These are phyloP conservation scores for Epithele typhae DNA, from an alignment of 768 basidiomycete genomes.

Conservation along the genomic window DNA sequence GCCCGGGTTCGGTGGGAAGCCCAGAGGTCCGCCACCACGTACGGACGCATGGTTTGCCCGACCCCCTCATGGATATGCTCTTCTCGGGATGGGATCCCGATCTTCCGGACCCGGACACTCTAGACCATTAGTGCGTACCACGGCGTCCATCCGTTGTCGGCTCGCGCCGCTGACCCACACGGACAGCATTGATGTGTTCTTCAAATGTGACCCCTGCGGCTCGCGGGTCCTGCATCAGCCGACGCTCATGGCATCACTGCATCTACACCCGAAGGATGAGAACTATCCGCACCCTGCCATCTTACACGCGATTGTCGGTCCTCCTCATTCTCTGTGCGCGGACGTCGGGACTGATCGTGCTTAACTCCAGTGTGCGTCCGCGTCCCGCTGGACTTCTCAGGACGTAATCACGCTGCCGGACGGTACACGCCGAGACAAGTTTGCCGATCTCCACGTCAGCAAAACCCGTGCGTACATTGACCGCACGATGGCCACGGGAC, in stretches of 20 bases:
- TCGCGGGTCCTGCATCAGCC: slow-evolving; percentile 80
- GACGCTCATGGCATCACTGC: slow-evolving; percentile 76
- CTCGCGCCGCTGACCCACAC: background rate
- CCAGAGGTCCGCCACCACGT: slow-evolving; percentile 41
- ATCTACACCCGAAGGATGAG: slow-evolving; percentile 73
- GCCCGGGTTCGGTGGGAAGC: slow-evolving; percentile 39
- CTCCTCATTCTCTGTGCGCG: background rate
- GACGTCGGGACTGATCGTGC: slow-evolving; percentile 6
- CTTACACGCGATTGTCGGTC: slow-evolving; percentile 80
- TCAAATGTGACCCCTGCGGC: slow-evolving; percentile 83
- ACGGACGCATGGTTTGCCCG: slow-evolving; percentile 32
- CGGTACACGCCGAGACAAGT: slow-evolving; percentile 75
- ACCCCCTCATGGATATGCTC: slow-evolving; percentile 61
- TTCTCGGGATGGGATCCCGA: slow-evolving; percentile 84
- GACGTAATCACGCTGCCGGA: slow-evolving; percentile 64
- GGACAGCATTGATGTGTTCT: slow-evolving; percentile 78
- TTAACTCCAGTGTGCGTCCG: slow-evolving; percentile 64
- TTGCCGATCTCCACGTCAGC: slow-evolving; percentile 82
- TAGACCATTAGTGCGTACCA: slow-evolving; percentile 66
- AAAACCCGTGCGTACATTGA: slow-evolving; percentile 88
- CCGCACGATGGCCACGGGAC: slow-evolving; percentile 84
- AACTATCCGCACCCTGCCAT: slow-evolving; percentile 88
- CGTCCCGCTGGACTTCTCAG: slow-evolving; percentile 78
- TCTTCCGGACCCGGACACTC: slow-evolving; percentile 66
- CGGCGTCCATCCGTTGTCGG: too few relatives aligned